Conservation (phyloP, 2,329 filamentous ascomycete species). For the Aspergillus sp. region DNA sequence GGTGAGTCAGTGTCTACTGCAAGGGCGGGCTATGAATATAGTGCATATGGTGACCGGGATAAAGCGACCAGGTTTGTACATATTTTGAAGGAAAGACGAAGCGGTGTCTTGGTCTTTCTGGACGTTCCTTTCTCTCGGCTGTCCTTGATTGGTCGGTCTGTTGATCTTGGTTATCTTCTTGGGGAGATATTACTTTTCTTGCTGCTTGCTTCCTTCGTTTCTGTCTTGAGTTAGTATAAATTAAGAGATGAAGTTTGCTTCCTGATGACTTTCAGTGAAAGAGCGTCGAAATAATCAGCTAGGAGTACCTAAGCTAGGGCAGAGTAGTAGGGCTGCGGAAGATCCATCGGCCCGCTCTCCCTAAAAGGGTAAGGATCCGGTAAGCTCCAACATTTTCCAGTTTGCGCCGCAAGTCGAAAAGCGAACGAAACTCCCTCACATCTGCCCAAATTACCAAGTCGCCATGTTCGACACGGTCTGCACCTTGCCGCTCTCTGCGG, state of each 20-base stretch:
- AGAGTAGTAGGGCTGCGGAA: conserved; percentile 11
- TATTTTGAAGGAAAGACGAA: conserved; percentile 6
- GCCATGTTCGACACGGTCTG: conserved; percentile 89
- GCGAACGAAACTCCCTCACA: not conserved
- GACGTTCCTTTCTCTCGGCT: not conserved
- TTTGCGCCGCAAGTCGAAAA: not conserved
- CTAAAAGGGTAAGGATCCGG: conserved; percentile 4
- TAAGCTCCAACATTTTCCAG: not conserved
- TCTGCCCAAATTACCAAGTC: conserved; percentile 1
- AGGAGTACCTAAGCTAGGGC: not conserved
- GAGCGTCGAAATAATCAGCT: not conserved
- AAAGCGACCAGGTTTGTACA: not conserved
- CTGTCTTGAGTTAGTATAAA: conserved; percentile 2
- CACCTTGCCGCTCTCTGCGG: conserved; percentile 77
- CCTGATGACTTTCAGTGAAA: not conserved
- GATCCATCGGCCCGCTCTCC: conserved; percentile 20
- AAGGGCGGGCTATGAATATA: not conserved
- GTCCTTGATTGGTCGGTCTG: not conserved
- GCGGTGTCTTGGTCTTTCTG: not conserved
- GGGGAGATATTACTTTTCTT: not conserved
- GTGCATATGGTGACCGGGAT: not conserved
- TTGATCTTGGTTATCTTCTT: not conserved
- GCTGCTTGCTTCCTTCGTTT: not conserved
- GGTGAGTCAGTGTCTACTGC: not conserved
- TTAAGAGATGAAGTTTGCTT: not conserved